Evolutionary conservation across 306 rosid genomes (phyloP).

Genomic region (Vigna angularis): DNA sequence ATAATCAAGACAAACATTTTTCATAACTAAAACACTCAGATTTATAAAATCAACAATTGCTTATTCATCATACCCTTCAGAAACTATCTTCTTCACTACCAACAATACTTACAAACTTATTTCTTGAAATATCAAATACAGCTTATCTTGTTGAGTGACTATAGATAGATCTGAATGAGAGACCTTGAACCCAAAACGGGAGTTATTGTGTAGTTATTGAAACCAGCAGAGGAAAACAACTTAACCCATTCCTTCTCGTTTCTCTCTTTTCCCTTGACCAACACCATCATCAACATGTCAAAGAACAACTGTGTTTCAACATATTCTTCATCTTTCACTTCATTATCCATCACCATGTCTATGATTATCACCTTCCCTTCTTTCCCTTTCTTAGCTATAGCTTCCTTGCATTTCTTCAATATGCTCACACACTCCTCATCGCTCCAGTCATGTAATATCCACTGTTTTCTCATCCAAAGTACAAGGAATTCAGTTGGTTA

Average conservation of each 20-base stretch:
- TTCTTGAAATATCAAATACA: too few relatives aligned
- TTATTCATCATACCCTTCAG: too few relatives aligned
- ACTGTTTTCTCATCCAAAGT: not conserved
- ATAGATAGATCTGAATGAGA: conserved; percentile 31
- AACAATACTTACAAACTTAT: too few relatives aligned
- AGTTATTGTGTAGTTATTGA: conserved; percentile 22
- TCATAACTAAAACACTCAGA: too few relatives aligned
- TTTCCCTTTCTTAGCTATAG: not conserved
- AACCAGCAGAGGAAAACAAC: conserved; percentile 35
- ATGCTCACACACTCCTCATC: conserved; percentile 36
- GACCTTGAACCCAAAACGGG: conserved; percentile 29
- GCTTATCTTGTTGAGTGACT: not conserved
- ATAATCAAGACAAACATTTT: too few relatives aligned
- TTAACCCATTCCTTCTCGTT: conserved; percentile 36
- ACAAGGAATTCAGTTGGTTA: rapidly evolving
- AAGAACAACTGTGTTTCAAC: conserved; percentile 23
- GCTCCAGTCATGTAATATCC: conserved; percentile 40
- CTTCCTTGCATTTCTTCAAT: conserved; percentile 37
- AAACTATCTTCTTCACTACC: too few relatives aligned
- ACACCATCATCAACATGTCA: conserved; percentile 42
- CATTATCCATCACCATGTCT: conserved; percentile 31
- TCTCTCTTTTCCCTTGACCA: conserved; percentile 18
- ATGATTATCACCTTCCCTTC: conserved; percentile 37
- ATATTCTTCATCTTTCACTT: not conserved
- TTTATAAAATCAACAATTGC: too few relatives aligned